phyloP scores from a whole-genome alignment of 805 yeast species.

The Blastobotrys robertii region DNA sequence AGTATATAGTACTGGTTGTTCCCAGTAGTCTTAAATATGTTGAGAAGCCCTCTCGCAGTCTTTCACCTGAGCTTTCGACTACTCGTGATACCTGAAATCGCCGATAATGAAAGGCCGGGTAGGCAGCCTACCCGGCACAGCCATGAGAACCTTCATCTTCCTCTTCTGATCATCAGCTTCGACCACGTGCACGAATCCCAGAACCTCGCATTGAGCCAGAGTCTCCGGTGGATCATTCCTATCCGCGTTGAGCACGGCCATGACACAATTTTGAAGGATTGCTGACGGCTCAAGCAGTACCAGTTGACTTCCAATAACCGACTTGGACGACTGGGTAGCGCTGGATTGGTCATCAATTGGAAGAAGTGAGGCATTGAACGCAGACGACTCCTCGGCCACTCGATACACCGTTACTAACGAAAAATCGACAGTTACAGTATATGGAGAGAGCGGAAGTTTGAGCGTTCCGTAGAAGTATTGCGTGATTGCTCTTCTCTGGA shows the following conservation, averaged over 20 bases:
- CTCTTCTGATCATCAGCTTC: constrained; percentile 69
- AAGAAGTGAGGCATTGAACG: constrained; percentile 22
- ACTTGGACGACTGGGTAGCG: no score
- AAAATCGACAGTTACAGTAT: constrained; percentile 64
- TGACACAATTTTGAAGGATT: constrained; percentile 59
- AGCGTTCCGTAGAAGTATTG: constrained; percentile 84
- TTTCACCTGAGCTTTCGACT: no score
- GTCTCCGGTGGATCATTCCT: constrained; percentile 39
- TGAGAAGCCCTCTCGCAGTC: background rate
- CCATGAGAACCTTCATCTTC: constrained; percentile 62
- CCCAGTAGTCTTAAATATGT: background rate
- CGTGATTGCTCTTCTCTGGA: constrained; percentile 67
- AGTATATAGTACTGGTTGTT: background rate
- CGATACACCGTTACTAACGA: constrained; percentile 53
- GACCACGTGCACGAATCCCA: constrained; percentile 68
- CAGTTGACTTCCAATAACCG: constrained; percentile 13
- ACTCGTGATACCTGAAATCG: constrained; percentile 74
- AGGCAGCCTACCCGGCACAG: constrained; percentile 84
- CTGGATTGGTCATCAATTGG: constrained; percentile 25
- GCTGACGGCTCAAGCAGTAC: constrained; percentile 29
- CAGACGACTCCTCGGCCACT: constrained; percentile 34
- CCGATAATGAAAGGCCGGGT: constrained; percentile 66
- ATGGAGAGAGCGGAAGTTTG: constrained; percentile 64
- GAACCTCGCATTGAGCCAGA: constrained; percentile 44
- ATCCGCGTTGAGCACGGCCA: constrained; percentile 50